Conservation (phyloP, 495 filamentous ascomycete genomes). For the Daldinia childiae region DNA sequence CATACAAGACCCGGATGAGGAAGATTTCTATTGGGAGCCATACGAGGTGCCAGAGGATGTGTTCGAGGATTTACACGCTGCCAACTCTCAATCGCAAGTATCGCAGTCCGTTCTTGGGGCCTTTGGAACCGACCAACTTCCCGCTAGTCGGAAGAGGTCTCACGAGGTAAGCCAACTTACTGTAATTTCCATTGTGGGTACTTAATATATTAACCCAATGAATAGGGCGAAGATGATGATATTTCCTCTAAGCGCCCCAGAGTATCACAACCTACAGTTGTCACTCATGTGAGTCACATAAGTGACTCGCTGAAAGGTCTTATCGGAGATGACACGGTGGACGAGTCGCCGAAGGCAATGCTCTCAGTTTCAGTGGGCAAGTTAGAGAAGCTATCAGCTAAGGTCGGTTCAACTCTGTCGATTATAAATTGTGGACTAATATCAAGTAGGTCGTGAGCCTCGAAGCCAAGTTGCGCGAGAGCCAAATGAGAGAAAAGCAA, state of each 20-base stretch:
- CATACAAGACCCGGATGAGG: constrained; percentile 44
- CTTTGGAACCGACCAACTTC: constrained; percentile 15
- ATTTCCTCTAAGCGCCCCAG: constrained; percentile 32
- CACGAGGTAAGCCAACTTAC: constrained; percentile 44
- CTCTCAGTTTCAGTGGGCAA: constrained; percentile 46
- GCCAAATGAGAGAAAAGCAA: constrained; percentile 34
- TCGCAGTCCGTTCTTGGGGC: constrained; percentile 19
- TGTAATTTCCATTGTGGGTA: background rate
- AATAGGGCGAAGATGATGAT: constrained; percentile 47
- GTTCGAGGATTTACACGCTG: constrained; percentile 47
- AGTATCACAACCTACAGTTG: constrained; percentile 42
- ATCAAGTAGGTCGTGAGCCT: constrained; percentile 45
- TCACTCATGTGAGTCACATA: constrained; percentile 32
- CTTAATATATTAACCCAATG: constrained; percentile 17
- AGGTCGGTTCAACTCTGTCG: constrained; percentile 36
- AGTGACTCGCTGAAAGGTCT: constrained; percentile 39
- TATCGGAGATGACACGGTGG: constrained; percentile 33
- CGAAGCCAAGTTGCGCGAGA: constrained; percentile 40
- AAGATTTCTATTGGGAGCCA: constrained; percentile 49
- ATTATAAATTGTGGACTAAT: constrained; percentile 4
- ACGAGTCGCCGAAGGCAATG: constrained; percentile 23
- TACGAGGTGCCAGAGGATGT: constrained; percentile 48
- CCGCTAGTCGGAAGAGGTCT: constrained; percentile 49
- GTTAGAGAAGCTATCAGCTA: constrained; percentile 49
- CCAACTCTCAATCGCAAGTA: constrained; percentile 19